Conservation (phyloP, 1,284 basidiomycete species). For the Cerioporus squamosus region DNA sequence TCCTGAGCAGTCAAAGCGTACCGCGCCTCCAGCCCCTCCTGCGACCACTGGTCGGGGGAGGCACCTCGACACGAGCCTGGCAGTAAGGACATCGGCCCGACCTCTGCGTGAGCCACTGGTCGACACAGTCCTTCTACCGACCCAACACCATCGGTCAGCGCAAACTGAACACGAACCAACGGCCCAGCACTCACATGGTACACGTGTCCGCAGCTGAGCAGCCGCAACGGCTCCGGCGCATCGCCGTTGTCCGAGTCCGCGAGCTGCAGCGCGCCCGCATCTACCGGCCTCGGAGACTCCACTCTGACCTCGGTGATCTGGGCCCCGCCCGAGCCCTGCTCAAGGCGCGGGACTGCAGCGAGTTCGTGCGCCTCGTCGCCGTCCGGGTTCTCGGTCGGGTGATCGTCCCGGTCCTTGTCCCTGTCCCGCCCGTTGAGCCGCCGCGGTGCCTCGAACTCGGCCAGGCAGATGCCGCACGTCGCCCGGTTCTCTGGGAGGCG, state of each 20-base stretch:
- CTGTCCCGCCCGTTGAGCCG: slow-evolving; percentile 28
- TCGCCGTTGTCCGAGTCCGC: slow-evolving; percentile 59
- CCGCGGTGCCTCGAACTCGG: slow-evolving; percentile 76
- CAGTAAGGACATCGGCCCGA: slow-evolving; percentile 78
- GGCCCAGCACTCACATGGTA: slow-evolving; percentile 63
- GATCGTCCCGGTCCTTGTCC: slow-evolving; percentile 6
- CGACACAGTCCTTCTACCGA: slow-evolving; percentile 60
- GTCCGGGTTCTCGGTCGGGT: slow-evolving; percentile 18
- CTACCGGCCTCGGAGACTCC: slow-evolving; percentile 22
- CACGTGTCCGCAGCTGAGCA: slow-evolving; percentile 74
- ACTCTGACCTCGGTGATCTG: slow-evolving; percentile 36
- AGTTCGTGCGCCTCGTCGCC: slow-evolving; percentile 10
- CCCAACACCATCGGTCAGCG: slow-evolving; percentile 1
- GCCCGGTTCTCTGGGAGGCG: slow-evolving; percentile 74
- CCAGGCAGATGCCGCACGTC: slow-evolving; percentile 75
- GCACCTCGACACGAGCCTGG: slow-evolving; percentile 51
- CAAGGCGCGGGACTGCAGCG: slow-evolving; percentile 1
- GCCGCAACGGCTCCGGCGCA: slow-evolving; percentile 68
- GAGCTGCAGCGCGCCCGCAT: slow-evolving; percentile 46
- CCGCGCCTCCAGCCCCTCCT: slow-evolving; percentile 1
- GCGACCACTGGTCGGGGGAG: slow-evolving; percentile 1
- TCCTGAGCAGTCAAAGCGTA: not conserved
- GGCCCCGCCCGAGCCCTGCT: slow-evolving; percentile 17
- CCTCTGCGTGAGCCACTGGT: slow-evolving; percentile 66
- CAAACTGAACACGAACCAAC: not conserved